Evolutionary conservation across 2,329 filamentous ascomycete genomes (phyloP).

Genomic region (Penicillium paneum): DNA sequence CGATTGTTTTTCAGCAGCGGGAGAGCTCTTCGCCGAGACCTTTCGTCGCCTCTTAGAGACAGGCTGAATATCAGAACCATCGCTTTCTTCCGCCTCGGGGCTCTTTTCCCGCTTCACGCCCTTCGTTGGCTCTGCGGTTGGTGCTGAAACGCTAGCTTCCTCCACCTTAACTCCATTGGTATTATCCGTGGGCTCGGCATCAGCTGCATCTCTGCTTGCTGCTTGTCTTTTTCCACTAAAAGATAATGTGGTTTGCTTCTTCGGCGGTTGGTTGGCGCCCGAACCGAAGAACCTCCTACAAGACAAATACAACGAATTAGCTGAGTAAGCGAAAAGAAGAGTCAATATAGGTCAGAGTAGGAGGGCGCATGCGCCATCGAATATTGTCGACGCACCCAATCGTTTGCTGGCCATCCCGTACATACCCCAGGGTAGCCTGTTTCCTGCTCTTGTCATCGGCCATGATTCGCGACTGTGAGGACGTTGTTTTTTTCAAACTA

Average conservation of each 20-base stretch:
- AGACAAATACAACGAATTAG: slow-evolving; percentile 8
- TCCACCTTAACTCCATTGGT: slow-evolving; percentile 12
- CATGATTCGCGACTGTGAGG: slow-evolving; percentile 20
- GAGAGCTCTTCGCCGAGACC: slow-evolving; percentile 39
- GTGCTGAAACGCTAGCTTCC: slow-evolving; percentile 10
- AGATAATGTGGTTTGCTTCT: slow-evolving; percentile 73
- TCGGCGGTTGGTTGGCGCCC: slow-evolving; percentile 57
- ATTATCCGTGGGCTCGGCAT: slow-evolving; percentile 23
- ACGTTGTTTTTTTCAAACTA: background rate
- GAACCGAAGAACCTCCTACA: slow-evolving; percentile 80
- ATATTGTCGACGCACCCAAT: slow-evolving; percentile 59
- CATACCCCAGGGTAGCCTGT: slow-evolving; percentile 86
- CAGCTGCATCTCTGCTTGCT: slow-evolving; percentile 28
- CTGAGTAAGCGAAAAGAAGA: background rate
- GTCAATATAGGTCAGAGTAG: background rate
- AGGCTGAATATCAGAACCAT: slow-evolving; percentile 59
- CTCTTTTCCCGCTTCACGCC: slow-evolving; percentile 40
- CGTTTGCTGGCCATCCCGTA: slow-evolving; percentile 69
- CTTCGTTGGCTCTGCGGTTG: slow-evolving; percentile 16
- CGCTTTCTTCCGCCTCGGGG: slow-evolving; percentile 43
- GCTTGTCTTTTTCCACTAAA: slow-evolving; percentile 61
- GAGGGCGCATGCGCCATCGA: slow-evolving; percentile 6
- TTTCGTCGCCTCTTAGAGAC: slow-evolving; percentile 53
- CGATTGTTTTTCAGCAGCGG: slow-evolving; percentile 20
- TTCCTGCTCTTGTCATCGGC: slow-evolving; percentile 46